Conservation (phyloP, 371 early-diverging fungal species). For the Mortierella sp. region DNA sequence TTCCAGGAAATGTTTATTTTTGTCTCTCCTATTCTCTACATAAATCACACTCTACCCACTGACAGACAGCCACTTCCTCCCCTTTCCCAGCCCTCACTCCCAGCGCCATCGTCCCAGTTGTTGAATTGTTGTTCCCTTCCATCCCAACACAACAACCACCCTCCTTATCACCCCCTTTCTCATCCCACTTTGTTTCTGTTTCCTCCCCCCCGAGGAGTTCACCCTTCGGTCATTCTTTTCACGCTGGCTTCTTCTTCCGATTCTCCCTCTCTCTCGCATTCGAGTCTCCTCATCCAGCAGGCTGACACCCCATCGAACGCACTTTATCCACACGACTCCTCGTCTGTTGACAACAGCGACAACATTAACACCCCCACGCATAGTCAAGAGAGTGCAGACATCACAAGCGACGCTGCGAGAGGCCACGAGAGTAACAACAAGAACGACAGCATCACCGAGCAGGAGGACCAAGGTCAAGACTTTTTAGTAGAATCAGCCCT, state of each 20-base stretch:
- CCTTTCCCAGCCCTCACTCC: not conserved
- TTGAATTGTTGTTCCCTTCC: not conserved
- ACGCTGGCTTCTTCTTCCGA: not conserved
- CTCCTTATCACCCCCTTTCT: not conserved
- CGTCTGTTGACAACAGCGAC: not conserved
- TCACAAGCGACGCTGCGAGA: not conserved
- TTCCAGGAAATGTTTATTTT: not conserved
- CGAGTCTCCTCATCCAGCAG: not conserved
- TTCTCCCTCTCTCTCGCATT: not conserved
- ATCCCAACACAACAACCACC: not conserved
- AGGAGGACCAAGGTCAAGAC: not conserved
- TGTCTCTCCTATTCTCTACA: not conserved
- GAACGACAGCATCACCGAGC: not conserved
- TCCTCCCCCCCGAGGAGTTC: not conserved
- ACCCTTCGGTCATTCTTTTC: not conserved
- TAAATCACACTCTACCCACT: not conserved
- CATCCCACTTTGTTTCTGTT: not conserved
- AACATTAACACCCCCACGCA: not conserved
- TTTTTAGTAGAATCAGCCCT: not conserved
- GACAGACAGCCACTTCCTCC: not conserved
- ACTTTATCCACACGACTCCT: not conserved
- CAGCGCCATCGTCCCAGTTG: not conserved
- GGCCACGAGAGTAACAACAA: not conserved
- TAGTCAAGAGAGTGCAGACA: not conserved
- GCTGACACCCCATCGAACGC: conserved; percentile 12